Evolutionary conservation across 1,139 yeast species (phyloP), one percentile per base, ranked within the genome.

Genomic region (Debaryomyces singareniensis): DNA sequence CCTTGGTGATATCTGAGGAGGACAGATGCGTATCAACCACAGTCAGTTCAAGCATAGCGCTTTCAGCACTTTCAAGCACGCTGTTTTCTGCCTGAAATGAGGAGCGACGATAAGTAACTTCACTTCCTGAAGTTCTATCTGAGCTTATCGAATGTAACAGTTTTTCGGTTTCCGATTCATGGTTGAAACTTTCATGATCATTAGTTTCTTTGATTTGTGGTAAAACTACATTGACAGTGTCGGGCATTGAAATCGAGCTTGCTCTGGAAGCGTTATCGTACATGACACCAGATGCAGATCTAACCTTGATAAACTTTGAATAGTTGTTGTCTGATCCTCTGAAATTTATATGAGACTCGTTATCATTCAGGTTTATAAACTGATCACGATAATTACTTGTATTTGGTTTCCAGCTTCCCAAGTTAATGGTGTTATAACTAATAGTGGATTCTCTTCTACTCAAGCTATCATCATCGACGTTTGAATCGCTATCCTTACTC

Each of bases 331-430:
- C 56, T 24, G 43, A 37, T 18, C 60, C 50, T 35, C 51, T 55
- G 32, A 57, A 54, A 35, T 61, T 61, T 32, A 61, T 46, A 13
- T 49, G 47, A 0, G 70, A 63, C 32, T 63, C 72, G 35, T 55
- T 58, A 37, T 67, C 71, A 39, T 63, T 66, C 29, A 63, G 72
- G 39, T 54, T 59, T 24, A 72, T 70, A 35, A 72, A 72, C 34
- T 66, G 68, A 37, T 70, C 76, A 30, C 78, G 57, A 46, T 51
- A 71, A 30, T 55, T 59, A 26, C 57, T 61, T 7, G 77, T 70
- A 37, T 70, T 64, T 3, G 78, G 78, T 35, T 63, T 60, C 78
- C 78, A 71, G 13, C 55, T 55, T 2, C 77, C 78, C 58, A 71
- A 58, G 35, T 59, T 67, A 43, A 70, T 47, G 20, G 73, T 55